Conservation (phyloP, 1,284 basidiomycete genomes). For the Heterobasidion occidentale region DNA sequence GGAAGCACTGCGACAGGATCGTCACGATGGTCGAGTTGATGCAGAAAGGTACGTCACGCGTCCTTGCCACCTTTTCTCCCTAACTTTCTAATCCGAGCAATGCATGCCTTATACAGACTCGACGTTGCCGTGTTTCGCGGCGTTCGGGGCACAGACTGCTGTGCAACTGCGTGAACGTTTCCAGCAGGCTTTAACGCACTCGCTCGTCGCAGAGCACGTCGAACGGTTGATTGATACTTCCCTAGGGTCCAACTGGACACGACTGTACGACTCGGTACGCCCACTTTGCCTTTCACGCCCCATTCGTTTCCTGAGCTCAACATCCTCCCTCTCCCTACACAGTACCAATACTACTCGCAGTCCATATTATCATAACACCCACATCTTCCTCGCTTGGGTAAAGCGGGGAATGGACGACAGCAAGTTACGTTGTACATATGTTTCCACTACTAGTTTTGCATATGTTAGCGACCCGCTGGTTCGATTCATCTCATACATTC, state of each 20-base stretch:
- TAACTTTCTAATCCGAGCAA: neutral
- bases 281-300: neutral
- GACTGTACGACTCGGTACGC: constrained; percentile 84
- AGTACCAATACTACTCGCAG: constrained; percentile 83
- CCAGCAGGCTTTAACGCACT: constrained; percentile 84
- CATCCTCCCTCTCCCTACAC: neutral
- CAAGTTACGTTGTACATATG: too few species aligned
- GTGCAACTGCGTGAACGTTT: constrained; percentile 87
- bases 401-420: too few species aligned
- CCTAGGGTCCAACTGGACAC: constrained; percentile 87
- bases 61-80: neutral
- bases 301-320: constrained; percentile 1
- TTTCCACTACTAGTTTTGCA: too few species aligned
- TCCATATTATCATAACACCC: constrained; percentile 48
- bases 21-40: constrained; percentile 95
- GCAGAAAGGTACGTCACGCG: constrained; percentile 67
- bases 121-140: constrained; percentile 85
- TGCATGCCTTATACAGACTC: constrained; percentile 57
- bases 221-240: constrained; percentile 84
- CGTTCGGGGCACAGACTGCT: constrained; percentile 88
- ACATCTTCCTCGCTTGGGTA: neutral
- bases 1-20: constrained; percentile 96
- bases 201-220: constrained; percentile 83
- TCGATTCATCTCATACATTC: neutral
- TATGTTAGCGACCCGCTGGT: too few species aligned